Evolutionary conservation across 768 basidiomycete genomes (phyloP), one percentile per base, ranked within the genome.

Genomic region (Russula brevipes): DNA sequence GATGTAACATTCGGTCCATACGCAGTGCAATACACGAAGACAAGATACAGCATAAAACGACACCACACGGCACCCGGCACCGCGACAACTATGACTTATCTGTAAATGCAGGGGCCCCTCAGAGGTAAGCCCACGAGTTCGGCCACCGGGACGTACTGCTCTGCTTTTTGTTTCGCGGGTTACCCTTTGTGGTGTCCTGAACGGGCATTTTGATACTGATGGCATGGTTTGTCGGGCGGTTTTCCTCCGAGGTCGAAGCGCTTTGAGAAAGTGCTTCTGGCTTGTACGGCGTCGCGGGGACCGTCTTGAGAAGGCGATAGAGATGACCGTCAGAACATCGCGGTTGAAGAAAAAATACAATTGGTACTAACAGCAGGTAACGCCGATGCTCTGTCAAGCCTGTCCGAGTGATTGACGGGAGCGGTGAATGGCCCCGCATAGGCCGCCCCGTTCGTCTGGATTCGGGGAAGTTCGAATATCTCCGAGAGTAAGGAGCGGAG

Each of bases 211-310:
- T 63, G 2, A 17, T 0, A 14, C 6, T 31, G 9, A 9, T 0
- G 1, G 1, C 9, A 8, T 60, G 51, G 5, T 5, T 55, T 2
- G 54, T 55, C 0, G 63, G 63, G 2, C 54, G 63, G 35, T 55
- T 35, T 2, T 4, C 24, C 10, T 54, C 57, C 1, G 63, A 64
- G 1, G 47, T 51, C 4, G 63, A 64, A 0, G 39, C 6, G 17
- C 53, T 59, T 24, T 64, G 53, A 12, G 63, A 64, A 3, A 64
- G 41, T 0, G 54, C 58, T 5, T 33, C 63, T 3, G 54, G 24
- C 10, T 64, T 64, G 0, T 14, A 60, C 6, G 58, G 63, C 11
- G 58, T 64, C 3, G 54, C n/a, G 3, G 63, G 63, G 4, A 35
- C 63, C 12, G 63, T 64, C 63, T 59, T 38, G n/a, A 19, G 17